Evolutionary conservation across 169 alveolate species (phyloP).

Genomic region (Plasmodium inui): DNA sequence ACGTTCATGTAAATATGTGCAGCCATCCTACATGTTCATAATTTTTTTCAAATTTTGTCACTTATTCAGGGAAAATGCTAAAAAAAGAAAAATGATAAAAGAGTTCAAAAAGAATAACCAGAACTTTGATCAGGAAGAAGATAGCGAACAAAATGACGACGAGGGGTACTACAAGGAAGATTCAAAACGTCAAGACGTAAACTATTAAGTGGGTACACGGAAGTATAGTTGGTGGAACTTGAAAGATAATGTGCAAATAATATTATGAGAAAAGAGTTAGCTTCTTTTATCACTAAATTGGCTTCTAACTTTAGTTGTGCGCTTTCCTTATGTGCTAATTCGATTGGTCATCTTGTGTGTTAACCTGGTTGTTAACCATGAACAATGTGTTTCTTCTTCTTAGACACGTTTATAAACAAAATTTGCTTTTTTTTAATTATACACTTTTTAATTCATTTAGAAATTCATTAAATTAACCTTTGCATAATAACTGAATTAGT

Average conservation of each 20-base stretch:
- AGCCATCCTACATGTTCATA: constrained; percentile 14
- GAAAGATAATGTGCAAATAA: neutral
- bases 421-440: neutral
- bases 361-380: neutral
- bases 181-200: constrained; percentile 15
- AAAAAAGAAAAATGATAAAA: constrained; percentile 66
- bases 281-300: neutral
- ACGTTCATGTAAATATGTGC: constrained; percentile 20
- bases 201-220: constrained; percentile 21
- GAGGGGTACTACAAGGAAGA: constrained; percentile 26
- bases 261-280: neutral
- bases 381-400: neutral
- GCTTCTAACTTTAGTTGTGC: neutral
- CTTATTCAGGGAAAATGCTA: constrained; percentile 69
- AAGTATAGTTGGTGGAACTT: neutral
- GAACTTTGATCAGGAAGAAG: constrained; percentile 30
- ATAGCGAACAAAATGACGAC: constrained; percentile 17
- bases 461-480: neutral
- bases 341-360: neutral
- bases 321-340: neutral
- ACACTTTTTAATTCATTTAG: neutral
- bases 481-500: neutral
- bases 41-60: constrained; percentile 20
- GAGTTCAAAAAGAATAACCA: constrained; percentile 14
- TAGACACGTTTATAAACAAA: neutral